These are phyloP conservation scores for Austroboletus festivus DNA, from an alignment of 768 basidiomycete species.

Conservation along the genomic window DNA sequence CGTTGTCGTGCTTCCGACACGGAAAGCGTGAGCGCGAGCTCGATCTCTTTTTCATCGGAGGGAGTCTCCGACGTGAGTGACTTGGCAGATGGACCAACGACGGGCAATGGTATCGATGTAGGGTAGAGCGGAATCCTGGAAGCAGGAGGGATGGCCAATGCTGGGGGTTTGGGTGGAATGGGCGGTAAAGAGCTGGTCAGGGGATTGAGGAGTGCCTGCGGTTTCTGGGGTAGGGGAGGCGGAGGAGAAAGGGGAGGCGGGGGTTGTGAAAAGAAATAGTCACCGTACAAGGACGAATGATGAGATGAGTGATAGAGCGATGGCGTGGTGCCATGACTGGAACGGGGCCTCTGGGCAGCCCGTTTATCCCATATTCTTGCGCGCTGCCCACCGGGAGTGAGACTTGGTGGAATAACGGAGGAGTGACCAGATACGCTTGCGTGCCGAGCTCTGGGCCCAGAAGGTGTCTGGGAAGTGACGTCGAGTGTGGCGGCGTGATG, in stretches of 20 bases:
- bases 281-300: constrained; percentile 26
- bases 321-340: constrained; percentile 4
- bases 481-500: constrained; percentile 23
- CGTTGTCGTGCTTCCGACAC: constrained; percentile 36
- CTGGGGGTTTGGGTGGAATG: constrained; percentile 39
- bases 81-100: constrained; percentile 9
- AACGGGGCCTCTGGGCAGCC: constrained; percentile 9
- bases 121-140: constrained; percentile 34
- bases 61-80: constrained; percentile 14
- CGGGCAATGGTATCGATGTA: constrained; percentile 24
- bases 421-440: constrained; percentile 16
- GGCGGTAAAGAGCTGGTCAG: constrained; percentile 38
- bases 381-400: constrained; percentile 22
- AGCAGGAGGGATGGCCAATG: constrained; percentile 10
- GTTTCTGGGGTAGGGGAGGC: constrained; percentile 33
- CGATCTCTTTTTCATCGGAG: constrained; percentile 45
- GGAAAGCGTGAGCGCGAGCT: constrained; percentile 46
- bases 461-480: constrained; percentile 6
- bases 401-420: constrained; percentile 22
- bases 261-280: constrained; percentile 21
- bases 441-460: constrained; percentile 21
- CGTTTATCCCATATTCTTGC: constrained; percentile 21
- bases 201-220: constrained; percentile 23
- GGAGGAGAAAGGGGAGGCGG: constrained; percentile 22
- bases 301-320: constrained; percentile 11